Percentiles rank a stretch among this genome's conserved stretches.
These are phyloP conservation scores for Pythium biforme DNA, from an alignment of 352 stramenopile species.

Conservation along the genomic window DNA sequence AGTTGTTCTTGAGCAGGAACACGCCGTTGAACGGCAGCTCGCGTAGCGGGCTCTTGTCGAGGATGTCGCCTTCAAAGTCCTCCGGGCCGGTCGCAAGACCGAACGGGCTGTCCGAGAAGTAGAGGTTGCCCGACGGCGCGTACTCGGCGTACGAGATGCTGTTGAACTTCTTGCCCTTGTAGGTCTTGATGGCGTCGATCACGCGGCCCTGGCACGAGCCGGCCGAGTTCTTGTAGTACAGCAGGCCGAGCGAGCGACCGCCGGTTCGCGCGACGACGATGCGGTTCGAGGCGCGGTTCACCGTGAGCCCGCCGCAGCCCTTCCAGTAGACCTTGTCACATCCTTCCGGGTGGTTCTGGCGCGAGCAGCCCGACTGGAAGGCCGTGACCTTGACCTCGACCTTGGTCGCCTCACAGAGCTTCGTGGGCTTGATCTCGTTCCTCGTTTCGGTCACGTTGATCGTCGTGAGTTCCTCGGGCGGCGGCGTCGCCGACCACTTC, in stretches of 20 bases:
- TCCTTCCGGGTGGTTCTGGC: conserved; percentile 79
- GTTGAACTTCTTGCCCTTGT: conserved; percentile 79
- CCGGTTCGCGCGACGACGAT: conserved; percentile 76
- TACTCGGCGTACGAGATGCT: conserved; percentile 71
- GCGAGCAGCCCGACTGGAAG: conserved; percentile 78
- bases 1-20: conserved; percentile 60
- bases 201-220: conserved; percentile 62
- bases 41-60: conserved; percentile 65
- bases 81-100: conserved; percentile 54
- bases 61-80: conserved; percentile 60
- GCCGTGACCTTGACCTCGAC: conserved; percentile 60
- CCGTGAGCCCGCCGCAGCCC: conserved; percentile 74
- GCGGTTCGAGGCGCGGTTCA: conserved; percentile 58
- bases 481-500: conserved; percentile 55
- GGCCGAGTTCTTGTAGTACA: conserved; percentile 57
- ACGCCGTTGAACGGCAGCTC: conserved; percentile 82
- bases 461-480: conserved; percentile 27
- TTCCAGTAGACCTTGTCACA: conserved; percentile 75
- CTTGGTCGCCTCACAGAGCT: conserved; percentile 31
- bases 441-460: conserved; percentile 51
- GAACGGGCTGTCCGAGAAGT: conserved; percentile 82
- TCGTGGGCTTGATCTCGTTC: conserved; percentile 46
- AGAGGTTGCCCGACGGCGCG: conserved; percentile 57
- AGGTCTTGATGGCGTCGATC: conserved; percentile 72
- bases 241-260: conserved; percentile 66